phyloP scores from a whole-genome alignment of 2,329 filamentous ascomycete genomes.

The Neonectria neomacrospora region DNA sequence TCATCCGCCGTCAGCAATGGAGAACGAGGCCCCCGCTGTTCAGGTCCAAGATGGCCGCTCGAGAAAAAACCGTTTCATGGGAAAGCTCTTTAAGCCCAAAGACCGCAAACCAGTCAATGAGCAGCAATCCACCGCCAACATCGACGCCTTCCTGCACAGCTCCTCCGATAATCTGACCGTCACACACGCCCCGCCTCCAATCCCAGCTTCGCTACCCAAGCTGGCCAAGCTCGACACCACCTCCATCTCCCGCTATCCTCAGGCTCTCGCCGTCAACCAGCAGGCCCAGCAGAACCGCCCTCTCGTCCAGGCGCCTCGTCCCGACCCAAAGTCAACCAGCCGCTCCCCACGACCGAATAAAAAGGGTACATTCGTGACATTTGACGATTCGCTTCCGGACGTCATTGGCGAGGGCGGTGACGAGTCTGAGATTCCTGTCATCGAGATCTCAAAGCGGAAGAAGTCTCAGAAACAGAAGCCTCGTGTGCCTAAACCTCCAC shows the following conservation, averaged over 20 bases:
- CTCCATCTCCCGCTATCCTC: slow-evolving; percentile 65
- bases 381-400: slow-evolving; percentile 77
- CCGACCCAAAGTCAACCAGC: slow-evolving; percentile 56
- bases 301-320: slow-evolving; percentile 49
- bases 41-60: slow-evolving; percentile 55
- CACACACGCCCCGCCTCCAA: slow-evolving; percentile 61
- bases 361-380: slow-evolving; percentile 79
- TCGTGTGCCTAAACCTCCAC: slow-evolving; percentile 49
- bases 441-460: slow-evolving; percentile 75
- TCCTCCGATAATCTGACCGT: slow-evolving; percentile 66
- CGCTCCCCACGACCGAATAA: slow-evolving; percentile 61
- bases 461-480: slow-evolving; percentile 48
- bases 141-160: slow-evolving; percentile 70
- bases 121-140: slow-evolving; percentile 55
- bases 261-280: slow-evolving; percentile 60
- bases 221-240: slow-evolving; percentile 68
- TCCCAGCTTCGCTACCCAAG: slow-evolving; percentile 56
- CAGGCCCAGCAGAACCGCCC: slow-evolving; percentile 58
- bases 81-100: slow-evolving; percentile 67
- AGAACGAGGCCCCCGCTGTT: slow-evolving; percentile 56
- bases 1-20: slow-evolving; percentile 50
- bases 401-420: slow-evolving; percentile 94
- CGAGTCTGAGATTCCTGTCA: slow-evolving; percentile 77
- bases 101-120: slow-evolving; percentile 51
- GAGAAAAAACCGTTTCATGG: slow-evolving; percentile 68